phyloP scores from a whole-genome alignment of 139 green algal genomes.

The Micromonas commoda region DNA sequence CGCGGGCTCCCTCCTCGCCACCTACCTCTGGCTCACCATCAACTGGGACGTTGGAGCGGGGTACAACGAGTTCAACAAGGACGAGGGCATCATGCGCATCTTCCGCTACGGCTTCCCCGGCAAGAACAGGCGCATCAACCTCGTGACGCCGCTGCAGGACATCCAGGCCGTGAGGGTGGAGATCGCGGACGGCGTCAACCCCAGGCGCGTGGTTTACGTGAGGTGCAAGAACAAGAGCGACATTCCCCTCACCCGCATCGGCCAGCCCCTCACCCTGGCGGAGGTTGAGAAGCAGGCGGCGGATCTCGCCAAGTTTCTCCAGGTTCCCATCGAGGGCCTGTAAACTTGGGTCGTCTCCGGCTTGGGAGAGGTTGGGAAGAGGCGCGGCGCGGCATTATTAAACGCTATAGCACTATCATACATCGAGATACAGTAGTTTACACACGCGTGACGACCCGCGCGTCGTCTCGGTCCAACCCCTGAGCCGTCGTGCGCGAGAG shows the following conservation, averaged over 20 bases:
- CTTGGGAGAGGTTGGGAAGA: constrained; percentile 11
- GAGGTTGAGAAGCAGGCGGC: constrained; percentile 43
- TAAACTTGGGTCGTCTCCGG: constrained; percentile 28
- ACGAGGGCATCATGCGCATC: constrained; percentile 21
- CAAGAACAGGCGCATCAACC: constrained; percentile 18
- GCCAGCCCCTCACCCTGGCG: constrained; percentile 40
- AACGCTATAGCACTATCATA: not conserved
- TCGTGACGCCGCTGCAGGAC: constrained; percentile 7
- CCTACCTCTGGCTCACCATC: constrained; percentile 23
- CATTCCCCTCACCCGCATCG: constrained; percentile 48
- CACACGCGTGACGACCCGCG: not conserved
- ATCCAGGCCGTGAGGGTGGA: constrained; percentile 22
- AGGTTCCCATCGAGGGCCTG: constrained; percentile 33
- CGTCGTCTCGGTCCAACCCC: not conserved
- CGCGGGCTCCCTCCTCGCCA: constrained; percentile 16
- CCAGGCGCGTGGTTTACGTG: constrained; percentile 45
- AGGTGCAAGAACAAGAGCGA: constrained; percentile 44
- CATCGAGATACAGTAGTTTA: not conserved
- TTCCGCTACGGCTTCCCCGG: constrained; percentile 21
- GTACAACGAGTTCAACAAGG: constrained; percentile 29
- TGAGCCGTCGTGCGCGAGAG: not conserved
- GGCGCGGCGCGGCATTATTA: not conserved
- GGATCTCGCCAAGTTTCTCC: constrained; percentile 36
- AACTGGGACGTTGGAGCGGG: constrained; percentile 18
- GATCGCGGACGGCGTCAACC: constrained; percentile 37